phyloP scores from a whole-genome alignment of 768 basidiomycete genomes.

The Sporobolomyces phaffii region DNA sequence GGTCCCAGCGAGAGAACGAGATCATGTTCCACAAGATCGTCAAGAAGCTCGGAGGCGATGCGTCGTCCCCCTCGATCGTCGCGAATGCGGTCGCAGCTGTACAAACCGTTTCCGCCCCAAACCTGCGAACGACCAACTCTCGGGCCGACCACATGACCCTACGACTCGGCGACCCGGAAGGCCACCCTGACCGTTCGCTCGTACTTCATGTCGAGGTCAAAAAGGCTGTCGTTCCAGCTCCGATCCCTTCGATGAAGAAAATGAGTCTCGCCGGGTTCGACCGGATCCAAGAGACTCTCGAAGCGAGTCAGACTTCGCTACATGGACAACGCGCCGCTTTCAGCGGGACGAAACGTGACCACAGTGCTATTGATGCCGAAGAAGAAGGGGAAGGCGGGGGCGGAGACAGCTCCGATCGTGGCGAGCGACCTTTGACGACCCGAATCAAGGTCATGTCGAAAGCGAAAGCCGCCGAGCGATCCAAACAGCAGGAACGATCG shows the following conservation, averaged over 20 bases:
- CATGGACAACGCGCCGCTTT: background rate
- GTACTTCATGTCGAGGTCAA: conserved; percentile 66
- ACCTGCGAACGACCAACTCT: conserved; percentile 60
- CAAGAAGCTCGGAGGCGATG: conserved; percentile 47
- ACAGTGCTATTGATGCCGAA: conserved; percentile 45
- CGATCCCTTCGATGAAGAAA: conserved; percentile 74
- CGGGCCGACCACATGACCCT: conserved; percentile 59
- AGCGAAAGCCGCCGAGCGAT: conserved; percentile 9
- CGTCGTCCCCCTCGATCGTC: conserved; percentile 50
- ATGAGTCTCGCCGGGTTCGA: conserved; percentile 32
- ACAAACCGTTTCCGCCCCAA: conserved; percentile 52
- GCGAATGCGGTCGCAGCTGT: conserved; percentile 65
- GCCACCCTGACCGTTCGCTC: conserved; percentile 63
- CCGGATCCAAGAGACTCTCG: conserved; percentile 3
- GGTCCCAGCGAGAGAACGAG: conserved; percentile 74
- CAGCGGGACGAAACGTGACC: conserved; percentile 43
- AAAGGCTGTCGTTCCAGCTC: conserved; percentile 68
- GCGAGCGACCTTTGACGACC: too few relatives aligned
- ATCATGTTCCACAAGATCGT: conserved; percentile 57
- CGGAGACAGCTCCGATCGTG: too few relatives aligned
- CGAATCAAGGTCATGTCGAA: background rate
- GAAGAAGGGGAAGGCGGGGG: conserved; percentile 36
- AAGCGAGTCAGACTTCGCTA: conserved; percentile 4
- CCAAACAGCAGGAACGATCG: background rate
- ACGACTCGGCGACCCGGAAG: conserved; percentile 69